Base-by-base conservation (phyloP, 306 rosid species). In the Fragaria iinumae region DNA sequence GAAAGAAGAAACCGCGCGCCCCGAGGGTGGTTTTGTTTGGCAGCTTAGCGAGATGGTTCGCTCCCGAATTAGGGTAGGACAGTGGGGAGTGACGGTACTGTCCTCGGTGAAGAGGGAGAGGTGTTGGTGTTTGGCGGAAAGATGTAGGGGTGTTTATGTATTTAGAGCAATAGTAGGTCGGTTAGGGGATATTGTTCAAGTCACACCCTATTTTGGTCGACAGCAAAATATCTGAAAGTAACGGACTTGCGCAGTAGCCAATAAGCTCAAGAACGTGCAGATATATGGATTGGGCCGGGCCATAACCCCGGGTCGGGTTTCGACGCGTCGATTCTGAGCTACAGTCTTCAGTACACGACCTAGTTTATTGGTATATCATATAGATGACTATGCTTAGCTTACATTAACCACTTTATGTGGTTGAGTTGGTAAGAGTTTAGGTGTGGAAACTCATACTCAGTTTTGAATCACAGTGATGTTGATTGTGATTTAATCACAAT, bases 11-110 rank as follows among this genome's bases (percentile, higher is more conserved):
- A 45, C 21, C 39, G 43, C 45, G 72, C 64, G 53, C 45, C 57
- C 45, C 57, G 5, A 29, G 71, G 20, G 16, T 18, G 17, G 18
- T 55, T n/a, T 36, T 64, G 49, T 68, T 44, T 62, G 2, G 59
- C 60, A 8, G 60, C 60, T 55, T 55, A 0, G 13, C 17, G 27
- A 49, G 20, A 8, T 20, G 64, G 41, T 17, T 57, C 7, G 41
- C 11, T 47, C 18, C 3, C 27, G 48, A 75, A 11, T 62, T 81
- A 85, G 84, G 86, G 57, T 79, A 80, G 21, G 70, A 17, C 18
- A 34, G 65, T 41, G 4, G 0, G 14, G 0, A 23, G 27, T 13
- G 29, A 76, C 88, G 4, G 25, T 18, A 38, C 0, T 73, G 8
- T 41, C 88, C 84, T 8, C 64, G 47, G 36, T 3, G 0, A 14